These are phyloP conservation scores for Mycena chlorophos DNA, from an alignment of 768 basidiomycete species.

Conservation along the genomic window DNA sequence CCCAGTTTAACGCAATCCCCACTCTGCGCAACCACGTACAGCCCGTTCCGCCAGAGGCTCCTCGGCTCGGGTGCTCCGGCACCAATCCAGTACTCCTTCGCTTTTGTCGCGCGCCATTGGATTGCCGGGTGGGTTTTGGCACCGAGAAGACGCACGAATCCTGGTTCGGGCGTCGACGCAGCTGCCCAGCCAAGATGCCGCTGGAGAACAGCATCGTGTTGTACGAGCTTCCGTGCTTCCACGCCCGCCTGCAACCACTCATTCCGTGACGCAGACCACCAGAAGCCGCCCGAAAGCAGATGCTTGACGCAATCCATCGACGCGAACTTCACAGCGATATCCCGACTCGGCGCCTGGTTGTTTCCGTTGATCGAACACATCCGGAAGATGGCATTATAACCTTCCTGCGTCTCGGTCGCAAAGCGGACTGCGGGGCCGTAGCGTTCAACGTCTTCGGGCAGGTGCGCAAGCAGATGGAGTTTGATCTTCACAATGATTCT, in stretches of 20 bases:
- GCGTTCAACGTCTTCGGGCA: slow-evolving; percentile 33
- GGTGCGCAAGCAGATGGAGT: slow-evolving; percentile 36
- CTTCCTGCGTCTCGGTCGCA: slow-evolving; percentile 39
- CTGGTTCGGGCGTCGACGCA: neutral
- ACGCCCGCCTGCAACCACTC: slow-evolving; percentile 23
- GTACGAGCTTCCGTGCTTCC: slow-evolving; percentile 18
- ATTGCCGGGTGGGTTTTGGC: neutral
- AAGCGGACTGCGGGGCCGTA: slow-evolving; percentile 39
- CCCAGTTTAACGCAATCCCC: neutral
- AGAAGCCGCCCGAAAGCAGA: slow-evolving; percentile 34
- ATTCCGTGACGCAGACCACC: slow-evolving; percentile 7
- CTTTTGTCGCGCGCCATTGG: neutral
- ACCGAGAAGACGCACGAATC: neutral
- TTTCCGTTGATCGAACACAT: slow-evolving; percentile 42
- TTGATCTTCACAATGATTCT: slow-evolving; percentile 39
- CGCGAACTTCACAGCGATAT: slow-evolving; percentile 37
- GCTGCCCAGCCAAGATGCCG: slow-evolving; percentile 22
- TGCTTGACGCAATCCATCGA: slow-evolving; percentile 33
- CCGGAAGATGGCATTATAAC: slow-evolving; percentile 44
- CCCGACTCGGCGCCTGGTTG: slow-evolving; percentile 44
- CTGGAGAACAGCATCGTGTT: slow-evolving; percentile 19
- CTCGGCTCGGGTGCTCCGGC: neutral
- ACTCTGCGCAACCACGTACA: neutral
- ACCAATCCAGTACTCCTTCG: neutral
- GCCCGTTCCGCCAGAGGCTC: neutral